Percentiles rank a stretch among this genome's conserved stretches.
Evolutionary conservation across 1,284 basidiomycete genomes (phyloP).

Genomic region (Anthracocystis panici-leucophaei): DNA sequence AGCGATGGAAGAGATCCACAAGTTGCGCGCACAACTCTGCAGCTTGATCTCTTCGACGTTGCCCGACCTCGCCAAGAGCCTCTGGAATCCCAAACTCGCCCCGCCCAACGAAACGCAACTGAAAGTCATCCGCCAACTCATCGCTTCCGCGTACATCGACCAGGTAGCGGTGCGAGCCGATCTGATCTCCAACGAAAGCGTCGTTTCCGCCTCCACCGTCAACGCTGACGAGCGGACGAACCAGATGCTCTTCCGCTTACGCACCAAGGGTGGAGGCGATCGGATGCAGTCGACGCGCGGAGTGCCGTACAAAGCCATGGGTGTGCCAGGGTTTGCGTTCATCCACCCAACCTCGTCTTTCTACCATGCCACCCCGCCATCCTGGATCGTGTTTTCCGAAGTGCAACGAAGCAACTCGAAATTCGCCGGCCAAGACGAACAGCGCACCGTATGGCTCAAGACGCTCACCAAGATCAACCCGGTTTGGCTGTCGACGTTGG

Average conservation of each 20-base stretch:
- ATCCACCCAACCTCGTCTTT: constrained; percentile 90
- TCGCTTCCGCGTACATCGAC: constrained; percentile 92
- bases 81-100: constrained; percentile 49
- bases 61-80: constrained; percentile 14
- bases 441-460: constrained; percentile 56
- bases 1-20: constrained; percentile 99
- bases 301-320: constrained; percentile 86
- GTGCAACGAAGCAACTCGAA: constrained; percentile 68
- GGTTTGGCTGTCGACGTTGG: constrained; percentile 86
- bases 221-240: constrained; percentile 28
- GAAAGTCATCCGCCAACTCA: constrained; percentile 88
- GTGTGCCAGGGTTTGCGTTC: constrained; percentile 82
- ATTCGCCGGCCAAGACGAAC: constrained; percentile 30
- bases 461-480: constrained; percentile 77
- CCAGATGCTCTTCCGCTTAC: constrained; percentile 40
- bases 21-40: constrained; percentile 84
- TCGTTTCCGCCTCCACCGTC: constrained; percentile 25
- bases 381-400: constrained; percentile 88
- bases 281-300: constrained; percentile 82
- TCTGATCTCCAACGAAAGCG: constrained; percentile 72
- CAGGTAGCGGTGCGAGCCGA: constrained; percentile 94
- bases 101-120: constrained; percentile 74
- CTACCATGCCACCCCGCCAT: constrained; percentile 80
- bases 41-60: constrained; percentile 52
- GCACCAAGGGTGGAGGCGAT: constrained; percentile 72